Conservation (phyloP, 1,139 yeast species). For the Hanseniaspora uvarum region DNA sequence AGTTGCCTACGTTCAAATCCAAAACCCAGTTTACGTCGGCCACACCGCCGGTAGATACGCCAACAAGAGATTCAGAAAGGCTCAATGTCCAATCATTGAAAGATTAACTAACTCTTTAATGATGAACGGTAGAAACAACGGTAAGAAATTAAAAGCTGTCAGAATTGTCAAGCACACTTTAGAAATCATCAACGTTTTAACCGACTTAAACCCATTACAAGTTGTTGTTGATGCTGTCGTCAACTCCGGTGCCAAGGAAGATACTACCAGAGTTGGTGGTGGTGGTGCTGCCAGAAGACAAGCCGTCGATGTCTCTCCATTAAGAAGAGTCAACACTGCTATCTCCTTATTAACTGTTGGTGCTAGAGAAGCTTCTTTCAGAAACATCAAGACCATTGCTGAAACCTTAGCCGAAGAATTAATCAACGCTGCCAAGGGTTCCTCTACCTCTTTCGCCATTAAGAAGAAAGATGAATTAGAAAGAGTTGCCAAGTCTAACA, state of each 20-base stretch:
- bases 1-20: constrained; percentile 95
- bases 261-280: constrained; percentile 99
- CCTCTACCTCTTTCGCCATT: constrained; percentile 99
- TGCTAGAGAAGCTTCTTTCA: constrained; percentile 99
- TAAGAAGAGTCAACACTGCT: constrained; percentile 99
- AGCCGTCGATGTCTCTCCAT: constrained; percentile 99
- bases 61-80: constrained; percentile 99
- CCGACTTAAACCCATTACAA: constrained; percentile 99
- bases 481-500: constrained; percentile 99
- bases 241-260: constrained; percentile 99
- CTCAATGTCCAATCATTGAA: constrained; percentile 98
- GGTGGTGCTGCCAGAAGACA: constrained; percentile 99
- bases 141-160: constrained; percentile 99
- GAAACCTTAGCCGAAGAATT: constrained; percentile 99
- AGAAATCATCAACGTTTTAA: constrained; percentile 93
- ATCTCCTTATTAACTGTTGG: constrained; percentile 96
- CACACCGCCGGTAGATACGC: constrained; percentile 99
- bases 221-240: constrained; percentile 97
- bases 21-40: constrained; percentile 94
- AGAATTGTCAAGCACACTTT: constrained; percentile 98
- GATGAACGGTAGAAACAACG: constrained; percentile 99
- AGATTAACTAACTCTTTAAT: constrained; percentile 98
- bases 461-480: constrained; percentile 99
- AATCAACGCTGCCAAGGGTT: constrained; percentile 99
- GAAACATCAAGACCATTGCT: constrained; percentile 99